Evolutionary conservation across 2,329 filamentous ascomycete genomes (phyloP).

Genomic region (Paraphoma chrysanthemicola): DNA sequence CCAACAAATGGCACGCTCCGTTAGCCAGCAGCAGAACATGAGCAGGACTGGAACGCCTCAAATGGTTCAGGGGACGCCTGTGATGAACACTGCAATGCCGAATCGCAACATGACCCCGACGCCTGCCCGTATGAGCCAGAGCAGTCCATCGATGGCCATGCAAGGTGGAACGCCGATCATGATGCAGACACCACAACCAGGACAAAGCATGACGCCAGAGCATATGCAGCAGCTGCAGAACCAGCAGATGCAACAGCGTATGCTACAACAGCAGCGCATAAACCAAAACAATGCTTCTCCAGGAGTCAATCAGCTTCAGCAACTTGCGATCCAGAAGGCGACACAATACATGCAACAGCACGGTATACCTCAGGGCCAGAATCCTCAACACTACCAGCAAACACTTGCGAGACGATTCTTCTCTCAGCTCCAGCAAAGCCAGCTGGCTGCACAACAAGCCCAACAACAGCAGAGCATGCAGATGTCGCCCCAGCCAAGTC

Average conservation of each 20-base stretch:
- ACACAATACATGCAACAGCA: constrained; percentile 42
- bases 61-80: constrained; percentile 47
- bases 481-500: constrained; percentile 31
- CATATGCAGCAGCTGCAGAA: constrained; percentile 39
- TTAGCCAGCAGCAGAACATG: constrained; percentile 48
- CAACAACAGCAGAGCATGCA: constrained; percentile 37
- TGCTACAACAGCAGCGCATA: constrained; percentile 31
- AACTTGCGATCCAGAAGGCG: constrained; percentile 42
- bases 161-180: constrained; percentile 47
- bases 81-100: constrained; percentile 46
- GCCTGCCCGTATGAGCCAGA: constrained; percentile 45
- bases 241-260: constrained; percentile 36
- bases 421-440: constrained; percentile 28
- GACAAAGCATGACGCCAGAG: constrained; percentile 44
- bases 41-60: constrained; percentile 49
- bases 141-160: constrained; percentile 43
- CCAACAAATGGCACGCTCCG: constrained; percentile 47
- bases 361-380: constrained; percentile 39
- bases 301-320: constrained; percentile 28
- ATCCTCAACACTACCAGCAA: constrained; percentile 30
- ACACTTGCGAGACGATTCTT: constrained; percentile 6
- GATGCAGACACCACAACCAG: constrained; percentile 43
- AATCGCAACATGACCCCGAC: constrained; percentile 50
- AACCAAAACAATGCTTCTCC: constrained; percentile 26
- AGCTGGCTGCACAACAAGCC: constrained; percentile 28